Base-by-base conservation (phyloP, 2,329 filamentous ascomycete genomes). In the Hysterium pulicare region DNA sequence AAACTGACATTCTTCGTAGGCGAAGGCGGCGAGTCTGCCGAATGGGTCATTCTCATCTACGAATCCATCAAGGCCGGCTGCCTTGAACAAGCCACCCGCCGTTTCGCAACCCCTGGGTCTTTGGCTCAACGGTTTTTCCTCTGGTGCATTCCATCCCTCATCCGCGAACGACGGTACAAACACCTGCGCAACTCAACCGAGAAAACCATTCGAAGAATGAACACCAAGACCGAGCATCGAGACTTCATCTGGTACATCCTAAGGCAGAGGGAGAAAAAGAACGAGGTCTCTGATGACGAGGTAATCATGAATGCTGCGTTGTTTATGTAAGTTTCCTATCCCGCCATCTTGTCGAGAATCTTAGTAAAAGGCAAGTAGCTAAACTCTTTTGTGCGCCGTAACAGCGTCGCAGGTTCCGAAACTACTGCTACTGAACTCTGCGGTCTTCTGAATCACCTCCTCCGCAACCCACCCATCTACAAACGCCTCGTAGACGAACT, bases 201-300 rank as follows among this genome's bases (percentile, higher is more conserved):
- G 39, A 65, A 65, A 40, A 60, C 56, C 0, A 42, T 59, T 2
- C 50, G 54, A 17, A 41, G 61, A 13, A 49, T 65, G 43, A 49
- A 48, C 8, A 52, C 43, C 16, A 58, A 64, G 40, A 61, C 53
- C 5, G 58, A 62, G 17, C 61, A 64, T 41, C 45, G 59, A 11
- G 61, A 65, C 48, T 65, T 65, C 45, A 62, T 64, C 36, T 65
- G 58, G 57, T 60, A 62, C 37, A 62, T 62, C 17, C 44, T 65
- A 6, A 59, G 56, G 44, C 54, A 64, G 36, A 53, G 55, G 20
- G 49, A 56, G 30, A 62, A 63, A 52, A 64, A 60, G 46, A 57
- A 64, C 38, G 61, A 64, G 38, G 57, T 64, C 20, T 53, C 47
- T 22, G 58, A 62, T 26, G 49, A 60, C 40, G 59, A 62, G 35